A percentile compares a stretch with the other conserved stretches of the same genome.
Conservation (phyloP, 495 filamentous ascomycete genomes). For the Penicillium psychrofluorescens region DNA sequence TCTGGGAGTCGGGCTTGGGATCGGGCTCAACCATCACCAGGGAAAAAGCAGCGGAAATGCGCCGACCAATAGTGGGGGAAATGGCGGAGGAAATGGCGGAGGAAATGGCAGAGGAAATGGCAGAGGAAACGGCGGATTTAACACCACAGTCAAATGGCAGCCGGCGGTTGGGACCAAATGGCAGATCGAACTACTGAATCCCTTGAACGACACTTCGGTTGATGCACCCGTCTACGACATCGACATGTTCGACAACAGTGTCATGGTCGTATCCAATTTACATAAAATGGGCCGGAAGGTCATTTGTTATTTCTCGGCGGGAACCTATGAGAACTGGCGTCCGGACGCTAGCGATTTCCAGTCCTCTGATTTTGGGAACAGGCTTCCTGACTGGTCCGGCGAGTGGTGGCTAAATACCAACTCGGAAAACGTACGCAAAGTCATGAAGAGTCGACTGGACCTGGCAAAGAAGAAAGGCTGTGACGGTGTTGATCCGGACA, state of each 20-base stretch:
- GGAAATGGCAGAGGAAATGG: conserved; percentile 16
- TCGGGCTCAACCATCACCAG: conserved; percentile 21
- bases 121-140: no score
- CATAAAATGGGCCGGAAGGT: conserved; percentile 46
- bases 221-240: conserved; percentile 52
- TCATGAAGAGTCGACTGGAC: conserved; percentile 53
- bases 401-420: conserved; percentile 61
- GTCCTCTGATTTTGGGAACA: conserved; percentile 41
- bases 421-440: conserved; percentile 47
- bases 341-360: conserved; percentile 48
- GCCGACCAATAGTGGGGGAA: conserved; percentile 13
- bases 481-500: conserved; percentile 67
- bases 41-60: conserved; percentile 6
- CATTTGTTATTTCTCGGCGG: conserved; percentile 71
- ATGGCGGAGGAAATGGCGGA: conserved; percentile 18
- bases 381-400: conserved; percentile 53
- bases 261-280: conserved; percentile 36
- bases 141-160: conserved; percentile 35
- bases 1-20: conserved; percentile 46
- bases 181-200: conserved; percentile 46
- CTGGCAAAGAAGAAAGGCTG: conserved; percentile 54
- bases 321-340: conserved; percentile 54
- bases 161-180: conserved; percentile 43
- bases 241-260: conserved; percentile 50
- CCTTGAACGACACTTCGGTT: conserved; percentile 35